Percentiles rank a stretch among this genome's conserved stretches.
Conservation (phyloP, 2,329 filamentous ascomycete species). For the Exserohilum turcica region DNA sequence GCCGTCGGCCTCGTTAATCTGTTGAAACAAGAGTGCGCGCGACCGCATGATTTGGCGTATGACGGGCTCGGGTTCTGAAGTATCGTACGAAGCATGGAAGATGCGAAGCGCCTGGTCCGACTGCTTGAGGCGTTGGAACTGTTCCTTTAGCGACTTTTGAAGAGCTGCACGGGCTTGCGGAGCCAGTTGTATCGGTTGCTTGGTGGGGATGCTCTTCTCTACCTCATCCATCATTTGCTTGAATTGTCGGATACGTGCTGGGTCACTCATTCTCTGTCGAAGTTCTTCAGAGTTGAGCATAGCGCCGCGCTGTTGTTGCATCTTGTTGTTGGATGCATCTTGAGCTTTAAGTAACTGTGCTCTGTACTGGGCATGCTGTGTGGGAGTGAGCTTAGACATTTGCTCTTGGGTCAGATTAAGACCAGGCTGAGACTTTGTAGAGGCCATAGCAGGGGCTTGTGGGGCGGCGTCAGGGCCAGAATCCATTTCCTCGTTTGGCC, state of each 20-base stretch:
- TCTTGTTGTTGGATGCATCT: conserved; percentile 39
- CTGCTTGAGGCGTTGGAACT: conserved; percentile 34
- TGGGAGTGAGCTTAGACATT: conserved; percentile 39
- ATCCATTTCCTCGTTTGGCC: conserved; percentile 52
- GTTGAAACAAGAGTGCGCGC: conserved; percentile 33
- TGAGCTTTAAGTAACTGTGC: conserved; percentile 43
- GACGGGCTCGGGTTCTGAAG: conserved; percentile 30
- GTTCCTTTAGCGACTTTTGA: conserved; percentile 33
- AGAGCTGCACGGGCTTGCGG: conserved; percentile 32
- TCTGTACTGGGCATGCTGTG: conserved; percentile 41
- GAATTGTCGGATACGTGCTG: conserved; percentile 33
- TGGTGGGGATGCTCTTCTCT: conserved; percentile 31
- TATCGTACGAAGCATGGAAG: conserved; percentile 37
- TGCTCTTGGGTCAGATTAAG: conserved; percentile 42
- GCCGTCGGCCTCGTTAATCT: conserved; percentile 36
- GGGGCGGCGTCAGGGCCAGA: conserved; percentile 40
- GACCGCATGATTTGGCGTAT: conserved; percentile 35
- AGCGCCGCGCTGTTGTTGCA: conserved; percentile 30
- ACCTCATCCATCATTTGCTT: conserved; percentile 37
- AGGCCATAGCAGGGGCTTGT: conserved; percentile 45
- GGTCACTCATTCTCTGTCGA: conserved; percentile 32
- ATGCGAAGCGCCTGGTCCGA: conserved; percentile 40
- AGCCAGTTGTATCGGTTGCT: conserved; percentile 29
- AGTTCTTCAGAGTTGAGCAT: conserved; percentile 33
- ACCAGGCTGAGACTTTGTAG: conserved; percentile 39